Base-by-base conservation (phyloP, 192 early-diverging fungal species). In the Gamsiella multidivaricata region DNA sequence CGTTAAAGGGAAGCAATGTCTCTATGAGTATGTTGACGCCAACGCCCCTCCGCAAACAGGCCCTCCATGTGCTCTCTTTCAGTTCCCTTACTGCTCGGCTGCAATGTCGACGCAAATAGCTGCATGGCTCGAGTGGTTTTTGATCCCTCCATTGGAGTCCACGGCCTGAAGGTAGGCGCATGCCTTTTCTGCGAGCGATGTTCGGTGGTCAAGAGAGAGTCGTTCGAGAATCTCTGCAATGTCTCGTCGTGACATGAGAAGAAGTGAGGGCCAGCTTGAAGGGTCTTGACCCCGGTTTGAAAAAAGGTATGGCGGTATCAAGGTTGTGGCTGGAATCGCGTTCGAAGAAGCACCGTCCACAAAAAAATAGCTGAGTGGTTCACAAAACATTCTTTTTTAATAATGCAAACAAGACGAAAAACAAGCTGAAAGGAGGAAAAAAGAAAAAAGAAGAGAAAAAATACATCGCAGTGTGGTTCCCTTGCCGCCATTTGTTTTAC, bases 101-200 rank as follows among this genome's bases (percentile, higher is more conserved):
- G 74, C 74, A 55, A 78, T 78, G 46, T 78, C 66, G 23, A 78
- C 47, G 31, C 74, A 78, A 51, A 78, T 64, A 17, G 74, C 74
- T 12, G 74, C 74, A 69, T 78, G 66, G 28, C 74, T 69, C 0
- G 74, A 51, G 52, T 69, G 65, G 23, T 69, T 78, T 32, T 54
- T 78, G 47, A 69, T 59, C 2, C 58, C 4, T 22, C 74, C 47
- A 23, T 78, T 69, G 11, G 65, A 66, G 34, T 78, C 65, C 0
- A 62, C 61, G n/a, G 54, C 74, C 18, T 78, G 58, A 0, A 78
- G 66, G 54, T 50, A 78, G 10, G 65, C 65, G 43, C 54, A 69
- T 36, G 74, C 74, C 45, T 78, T 78, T 14, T 78, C 74, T 6
- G 53, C 58, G 0, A 78, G 55, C 12, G 74, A 78, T 33, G 74